phyloP scores from a whole-genome alignment of 2,329 filamentous ascomycete genomes.

The Lasiodiplodia citricola region DNA sequence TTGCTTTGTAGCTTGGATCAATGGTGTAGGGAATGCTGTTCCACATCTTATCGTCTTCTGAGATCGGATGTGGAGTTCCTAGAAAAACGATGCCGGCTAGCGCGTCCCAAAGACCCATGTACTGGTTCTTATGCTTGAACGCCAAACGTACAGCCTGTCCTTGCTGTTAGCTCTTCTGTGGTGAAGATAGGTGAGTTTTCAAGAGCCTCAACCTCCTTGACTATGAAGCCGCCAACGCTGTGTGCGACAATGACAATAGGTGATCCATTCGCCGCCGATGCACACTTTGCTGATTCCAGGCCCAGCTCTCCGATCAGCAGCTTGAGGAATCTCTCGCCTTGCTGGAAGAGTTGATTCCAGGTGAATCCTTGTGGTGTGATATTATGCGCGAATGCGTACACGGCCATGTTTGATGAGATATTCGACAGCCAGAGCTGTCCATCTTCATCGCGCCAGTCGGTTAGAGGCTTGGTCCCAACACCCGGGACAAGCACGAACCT shows the following conservation, averaged over 20 bases:
- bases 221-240: constrained; percentile 13
- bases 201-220: neutral
- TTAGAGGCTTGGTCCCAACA: neutral
- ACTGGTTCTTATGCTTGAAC: constrained; percentile 5
- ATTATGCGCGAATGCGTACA: neutral
- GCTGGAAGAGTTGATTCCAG: neutral
- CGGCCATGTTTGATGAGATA: neutral
- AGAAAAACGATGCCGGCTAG: constrained; percentile 8
- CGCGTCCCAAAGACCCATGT: neutral
- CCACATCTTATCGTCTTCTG: neutral
- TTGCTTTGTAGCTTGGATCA: neutral
- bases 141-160: neutral
- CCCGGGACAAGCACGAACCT: constrained; percentile 1
- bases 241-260: constrained; percentile 9
- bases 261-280: neutral
- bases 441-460: neutral
- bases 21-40: neutral
- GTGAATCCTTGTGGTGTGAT: neutral
- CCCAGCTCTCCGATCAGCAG: neutral
- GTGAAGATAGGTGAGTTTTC: neutral
- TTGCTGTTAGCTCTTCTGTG: neutral
- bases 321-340: neutral
- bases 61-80: constrained; percentile 5
- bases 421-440: neutral
- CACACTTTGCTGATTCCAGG: no score